A percentile compares a stretch with the other conserved stretches of the same genome.
phyloP scores from a whole-genome alignment of 192 early-diverging fungal species.

The Coemansia sp. region DNA sequence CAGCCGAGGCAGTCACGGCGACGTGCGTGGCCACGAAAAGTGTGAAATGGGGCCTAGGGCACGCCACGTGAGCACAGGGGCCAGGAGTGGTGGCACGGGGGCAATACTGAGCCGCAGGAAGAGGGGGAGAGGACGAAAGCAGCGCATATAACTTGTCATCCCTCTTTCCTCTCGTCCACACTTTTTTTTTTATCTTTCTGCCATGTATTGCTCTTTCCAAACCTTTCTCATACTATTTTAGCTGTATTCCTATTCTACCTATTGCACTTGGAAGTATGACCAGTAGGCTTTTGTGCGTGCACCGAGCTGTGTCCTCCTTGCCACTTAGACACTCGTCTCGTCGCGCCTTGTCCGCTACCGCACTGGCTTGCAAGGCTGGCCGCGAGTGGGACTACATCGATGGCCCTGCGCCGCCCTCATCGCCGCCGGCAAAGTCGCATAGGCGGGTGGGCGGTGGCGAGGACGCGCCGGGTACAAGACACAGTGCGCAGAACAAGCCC shows the following conservation, averaged over 20 bases:
- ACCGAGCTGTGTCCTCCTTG: slow-evolving; percentile 3
- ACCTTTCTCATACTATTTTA: background rate
- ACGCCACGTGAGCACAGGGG: slow-evolving; percentile 9
- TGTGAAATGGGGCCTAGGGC: background rate
- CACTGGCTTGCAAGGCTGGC: slow-evolving; percentile 23
- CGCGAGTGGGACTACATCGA: slow-evolving; percentile 54
- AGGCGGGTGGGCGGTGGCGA: background rate
- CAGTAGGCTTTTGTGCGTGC: slow-evolving; percentile 29
- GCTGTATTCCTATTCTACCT: background rate
- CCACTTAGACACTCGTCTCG: slow-evolving; percentile 9
- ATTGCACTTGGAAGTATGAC: slow-evolving; percentile 11
- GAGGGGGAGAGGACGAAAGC: background rate
- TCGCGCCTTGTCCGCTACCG: slow-evolving; percentile 9
- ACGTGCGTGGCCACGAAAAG: background rate
- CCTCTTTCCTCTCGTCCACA: background rate
- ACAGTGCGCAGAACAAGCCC: background rate
- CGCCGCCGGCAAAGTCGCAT: background rate
- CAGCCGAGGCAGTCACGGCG: background rate
- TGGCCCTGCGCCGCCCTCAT: slow-evolving; percentile 11
- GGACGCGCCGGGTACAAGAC: background rate
- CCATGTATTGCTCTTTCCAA: background rate
- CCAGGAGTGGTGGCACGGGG: background rate
- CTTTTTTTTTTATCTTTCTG: background rate
- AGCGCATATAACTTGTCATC: background rate
- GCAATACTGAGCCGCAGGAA: background rate